Percentiles rank a stretch among this genome's conserved stretches.
Evolutionary conservation across 2,329 filamentous ascomycete genomes (phyloP).

Genomic region (Raffaelea deltoideospora): DNA sequence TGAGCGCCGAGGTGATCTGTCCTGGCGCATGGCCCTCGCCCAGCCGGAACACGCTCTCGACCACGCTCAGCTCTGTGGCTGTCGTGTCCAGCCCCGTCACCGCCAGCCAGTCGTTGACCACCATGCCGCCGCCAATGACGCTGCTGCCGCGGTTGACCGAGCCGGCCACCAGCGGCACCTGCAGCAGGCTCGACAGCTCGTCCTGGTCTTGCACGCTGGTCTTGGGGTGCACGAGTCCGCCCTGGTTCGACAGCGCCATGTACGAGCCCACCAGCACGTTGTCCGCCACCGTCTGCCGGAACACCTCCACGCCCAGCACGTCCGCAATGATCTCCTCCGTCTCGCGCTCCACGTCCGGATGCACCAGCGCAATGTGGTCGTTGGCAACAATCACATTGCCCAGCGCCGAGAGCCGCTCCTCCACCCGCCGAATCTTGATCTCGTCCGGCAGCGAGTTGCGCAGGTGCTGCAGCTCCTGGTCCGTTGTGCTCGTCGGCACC

Average conservation of each 20-base stretch:
- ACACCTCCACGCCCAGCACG: constrained; percentile 77
- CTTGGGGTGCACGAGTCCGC: constrained; percentile 93
- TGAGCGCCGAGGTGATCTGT: constrained; percentile 70
- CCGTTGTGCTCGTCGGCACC: constrained; percentile 87
- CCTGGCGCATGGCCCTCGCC: constrained; percentile 66
- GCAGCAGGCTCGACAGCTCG: constrained; percentile 81
- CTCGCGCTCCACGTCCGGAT: constrained; percentile 92
- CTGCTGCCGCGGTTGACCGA: constrained; percentile 84
- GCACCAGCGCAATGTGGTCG: constrained; percentile 91
- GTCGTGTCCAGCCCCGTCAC: constrained; percentile 89
- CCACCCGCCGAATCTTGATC: constrained; percentile 92
- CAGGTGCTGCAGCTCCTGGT: constrained; percentile 95
- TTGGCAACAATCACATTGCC: constrained; percentile 96
- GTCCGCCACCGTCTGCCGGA: constrained; percentile 88
- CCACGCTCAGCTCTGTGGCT: constrained; percentile 90
- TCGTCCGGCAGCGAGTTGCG: constrained; percentile 84
- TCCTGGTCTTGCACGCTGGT: constrained; percentile 96
- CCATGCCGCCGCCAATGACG: constrained; percentile 93
- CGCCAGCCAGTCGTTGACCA: constrained; percentile 95
- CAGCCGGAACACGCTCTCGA: constrained; percentile 90
- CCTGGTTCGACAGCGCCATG: constrained; percentile 92
- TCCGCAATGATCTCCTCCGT: constrained; percentile 98
- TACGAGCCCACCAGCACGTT: constrained; percentile 94
- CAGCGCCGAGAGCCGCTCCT: constrained; percentile 87
- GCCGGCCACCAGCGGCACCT: constrained; percentile 90